phyloP scores from a whole-genome alignment of 371 early-diverging fungal genomes.

The Circinella minor region DNA sequence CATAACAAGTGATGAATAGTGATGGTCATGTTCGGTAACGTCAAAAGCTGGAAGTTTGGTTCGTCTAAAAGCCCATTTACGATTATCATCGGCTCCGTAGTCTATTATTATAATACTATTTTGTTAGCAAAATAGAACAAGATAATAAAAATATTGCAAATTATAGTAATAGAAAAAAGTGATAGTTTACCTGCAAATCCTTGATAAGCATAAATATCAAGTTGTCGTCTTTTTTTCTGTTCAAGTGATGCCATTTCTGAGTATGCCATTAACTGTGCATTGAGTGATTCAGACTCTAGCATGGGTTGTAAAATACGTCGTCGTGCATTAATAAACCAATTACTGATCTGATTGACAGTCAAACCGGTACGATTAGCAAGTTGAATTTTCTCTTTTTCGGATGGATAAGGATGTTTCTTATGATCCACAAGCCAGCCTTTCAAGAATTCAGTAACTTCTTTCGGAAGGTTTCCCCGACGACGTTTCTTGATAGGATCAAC shows the following conservation, averaged over 20 bases:
- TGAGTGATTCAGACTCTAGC: slow-evolving; percentile 40
- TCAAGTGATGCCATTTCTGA: slow-evolving; percentile 20
- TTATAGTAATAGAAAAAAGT: background rate
- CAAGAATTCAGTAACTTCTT: slow-evolving; percentile 66
- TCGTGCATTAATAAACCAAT: slow-evolving; percentile 93
- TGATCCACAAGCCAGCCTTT: slow-evolving; percentile 79
- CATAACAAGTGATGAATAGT: slow-evolving; percentile 17
- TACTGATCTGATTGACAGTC: slow-evolving; percentile 79
- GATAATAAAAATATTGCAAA: too few relatives aligned
- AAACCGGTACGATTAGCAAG: slow-evolving; percentile 71
- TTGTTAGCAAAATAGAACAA: too few relatives aligned
- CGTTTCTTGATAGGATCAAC: slow-evolving; percentile 22
- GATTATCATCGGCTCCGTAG: slow-evolving; percentile 19
- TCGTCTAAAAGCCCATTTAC: slow-evolving; percentile 25
- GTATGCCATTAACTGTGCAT: slow-evolving; percentile 21
- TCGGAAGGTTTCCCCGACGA: slow-evolving; percentile 69
- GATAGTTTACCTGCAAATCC: slow-evolving; percentile 26
- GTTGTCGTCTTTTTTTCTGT: slow-evolving; percentile 28
- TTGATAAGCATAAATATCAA: slow-evolving; percentile 32
- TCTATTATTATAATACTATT: slow-evolving; percentile 12
- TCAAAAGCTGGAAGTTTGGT: slow-evolving; percentile 31
- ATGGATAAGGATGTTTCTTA: slow-evolving; percentile 83
- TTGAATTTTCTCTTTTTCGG: slow-evolving; percentile 75
- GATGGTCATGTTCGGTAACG: slow-evolving; percentile 15
- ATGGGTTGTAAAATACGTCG: slow-evolving; percentile 68